Evolutionary conservation across 305 asterid species (phyloP).

Genomic region (Andrographis paniculata): DNA sequence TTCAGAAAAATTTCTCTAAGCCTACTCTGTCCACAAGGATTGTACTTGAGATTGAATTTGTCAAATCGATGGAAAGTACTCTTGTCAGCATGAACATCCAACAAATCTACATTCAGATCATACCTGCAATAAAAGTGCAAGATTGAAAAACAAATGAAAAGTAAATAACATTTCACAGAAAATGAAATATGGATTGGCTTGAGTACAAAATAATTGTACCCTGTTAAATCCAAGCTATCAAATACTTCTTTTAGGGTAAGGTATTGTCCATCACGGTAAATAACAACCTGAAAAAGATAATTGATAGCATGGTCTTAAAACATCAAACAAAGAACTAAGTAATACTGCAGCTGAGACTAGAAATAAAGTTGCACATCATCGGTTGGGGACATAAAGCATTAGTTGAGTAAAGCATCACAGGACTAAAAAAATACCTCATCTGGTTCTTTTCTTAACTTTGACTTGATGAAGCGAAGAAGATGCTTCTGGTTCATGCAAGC

Average conservation of each 20-base stretch:
- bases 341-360: slow-evolving; percentile 9
- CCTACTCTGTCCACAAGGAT: slow-evolving; percentile 99
- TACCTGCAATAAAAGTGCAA: slow-evolving; percentile 27
- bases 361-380: no score
- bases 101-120: slow-evolving; percentile 92
- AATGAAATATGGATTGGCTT: not conserved
- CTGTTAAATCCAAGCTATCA: slow-evolving; percentile 96
- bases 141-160: slow-evolving; percentile 13
- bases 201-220: slow-evolving; percentile 39
- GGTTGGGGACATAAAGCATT: slow-evolving; percentile 14
- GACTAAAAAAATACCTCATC: slow-evolving; percentile 57
- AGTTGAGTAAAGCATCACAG: slow-evolving; percentile 15
- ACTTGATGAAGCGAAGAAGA: slow-evolving; percentile 85
- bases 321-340: slow-evolving; percentile 6
- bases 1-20: slow-evolving; percentile 92
- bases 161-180: slow-evolving; percentile 4
- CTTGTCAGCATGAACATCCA: slow-evolving; percentile 99
- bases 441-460: slow-evolving; percentile 95
- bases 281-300: slow-evolving; percentile 62
- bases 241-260: slow-evolving; percentile 93
- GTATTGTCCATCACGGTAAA: slow-evolving; percentile 94
- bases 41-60: slow-evolving; percentile 95
- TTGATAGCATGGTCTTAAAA: not conserved
- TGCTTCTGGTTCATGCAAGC: slow-evolving; percentile 99
- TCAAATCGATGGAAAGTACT: slow-evolving; percentile 99